Base-by-base conservation (phyloP, 129 eudicot genomes). In the Flaveria linearis region DNA sequence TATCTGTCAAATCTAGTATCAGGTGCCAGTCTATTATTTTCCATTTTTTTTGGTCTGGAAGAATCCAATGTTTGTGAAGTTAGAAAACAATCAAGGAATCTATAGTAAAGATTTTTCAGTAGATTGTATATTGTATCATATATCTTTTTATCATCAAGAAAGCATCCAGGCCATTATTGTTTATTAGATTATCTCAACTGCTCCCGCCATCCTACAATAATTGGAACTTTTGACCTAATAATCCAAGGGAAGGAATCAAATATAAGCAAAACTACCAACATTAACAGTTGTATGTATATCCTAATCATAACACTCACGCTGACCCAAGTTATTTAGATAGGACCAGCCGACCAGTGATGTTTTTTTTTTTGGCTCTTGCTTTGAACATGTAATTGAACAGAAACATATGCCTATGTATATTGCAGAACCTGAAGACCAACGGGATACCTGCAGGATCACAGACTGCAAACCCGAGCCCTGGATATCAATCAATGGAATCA, bases 371-470 rank as follows among this genome's bases (percentile, higher is more conserved):
- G 22, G 50, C 50, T 45, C 50, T 45, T 47, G 16, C 53, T 47
- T 47, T 47, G 53, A 47, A 26, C 42, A 61, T 61, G 68, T 61
- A 63, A 63, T 36, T 63, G 69, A 30, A 63, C 68, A 61, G 8
- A 26, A 61, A 61, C 69, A 30, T 15, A 63, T 30, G 22, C 69
- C 15, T 63, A 14, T 28, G 0, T 61, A 26, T 64, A 3, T 30
- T 72, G 52, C 90, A 94, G 99, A 85, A 80, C 69, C 79, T 94
- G 87, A 82, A 86, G 80, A 71, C 86, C 26, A 86, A 81, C 25
- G 82, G 57, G 36, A 78, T 85, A 70, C 83, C 89, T 73, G 52
- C 83, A 22, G 78, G 66, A 18, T 69, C 72, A 68, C 85, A 51
- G n/a, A 85, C 76, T 60, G 91, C 81, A 26, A 78, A 61, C 62